Base-by-base conservation (phyloP, 371 early-diverging fungal genomes). In the Syncephalastrum contaminatum region DNA sequence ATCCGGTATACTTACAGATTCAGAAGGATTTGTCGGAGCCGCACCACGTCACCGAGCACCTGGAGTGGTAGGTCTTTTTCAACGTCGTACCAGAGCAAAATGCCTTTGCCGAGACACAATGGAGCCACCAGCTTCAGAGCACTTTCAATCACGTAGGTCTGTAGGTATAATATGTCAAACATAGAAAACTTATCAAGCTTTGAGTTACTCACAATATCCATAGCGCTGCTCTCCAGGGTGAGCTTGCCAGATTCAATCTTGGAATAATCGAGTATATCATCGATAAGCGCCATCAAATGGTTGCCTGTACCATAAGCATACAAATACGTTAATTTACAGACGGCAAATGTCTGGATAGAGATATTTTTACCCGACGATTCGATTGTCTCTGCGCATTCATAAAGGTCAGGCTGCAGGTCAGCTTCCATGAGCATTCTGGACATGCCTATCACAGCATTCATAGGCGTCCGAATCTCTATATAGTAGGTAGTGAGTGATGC, bases 181-280 rank as follows among this genome's bases (percentile, higher is more conserved):
- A 45, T 3, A 45, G 24, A 52, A 15, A 14, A n/a, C 14, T 43
- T 10, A 22, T 48, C 13, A 4, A 18, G 1, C 2, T 7, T 44
- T 18, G 15, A 21, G 6, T 15, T 8, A 8, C 18, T 2, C 54
- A 58, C 63, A 55, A 82, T 45, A 30, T 75, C 71, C 47, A 82
- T 58, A 4, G 60, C 42, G 3, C 62, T 62, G 6, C 52, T 58
- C 27, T 77, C 73, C 41, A 84, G 60, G 1, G 62, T 65, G 4
- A 84, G 53, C 46, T 81, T 77, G 4, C 78, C 80, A 19, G 81
- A 75, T 57, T 84, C 85, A 20, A 84, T 67, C 62, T 80, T 83
- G 18, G 77, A 75, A 53, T 71, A 78, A 51, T 84, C 85, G 19
- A 84, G 60, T 24, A 84, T 80, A 58, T 84, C 81, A 54, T 82